Percentiles rank a stretch among this genome's conserved stretches.
Evolutionary conservation across 495 filamentous ascomycete genomes (phyloP).

Genomic region (Bacidia gigantensis): DNA sequence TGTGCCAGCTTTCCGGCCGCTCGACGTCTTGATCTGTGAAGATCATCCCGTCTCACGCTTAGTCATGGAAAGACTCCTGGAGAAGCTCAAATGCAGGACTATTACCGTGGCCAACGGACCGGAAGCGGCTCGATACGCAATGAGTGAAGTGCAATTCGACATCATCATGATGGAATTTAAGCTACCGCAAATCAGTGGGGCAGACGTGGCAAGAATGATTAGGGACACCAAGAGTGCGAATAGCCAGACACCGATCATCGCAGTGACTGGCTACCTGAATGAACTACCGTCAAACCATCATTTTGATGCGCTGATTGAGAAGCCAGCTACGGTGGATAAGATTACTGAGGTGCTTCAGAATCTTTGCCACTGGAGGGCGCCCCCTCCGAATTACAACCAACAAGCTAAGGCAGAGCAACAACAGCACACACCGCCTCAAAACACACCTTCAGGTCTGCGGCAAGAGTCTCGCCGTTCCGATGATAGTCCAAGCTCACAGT

Average conservation of each 20-base stretch:
- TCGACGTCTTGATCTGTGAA: conserved; percentile 93
- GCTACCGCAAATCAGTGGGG: conserved; percentile 83
- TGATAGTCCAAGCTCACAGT: conserved; percentile 73
- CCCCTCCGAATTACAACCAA: conserved; percentile 37
- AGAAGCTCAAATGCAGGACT: conserved; percentile 90
- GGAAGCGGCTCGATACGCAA: conserved; percentile 80
- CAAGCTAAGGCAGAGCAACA: conserved; percentile 18
- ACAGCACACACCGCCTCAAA: conserved; percentile 28
- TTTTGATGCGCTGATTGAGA: conserved; percentile 88
- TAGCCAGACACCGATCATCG: conserved; percentile 86
- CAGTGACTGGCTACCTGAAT: conserved; percentile 94
- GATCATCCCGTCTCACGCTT: conserved; percentile 94
- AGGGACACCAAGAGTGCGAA: conserved; percentile 90
- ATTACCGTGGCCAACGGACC: conserved; percentile 78
- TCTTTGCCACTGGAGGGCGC: conserved; percentile 86
- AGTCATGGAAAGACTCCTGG: conserved; percentile 92
- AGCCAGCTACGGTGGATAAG: conserved; percentile 82
- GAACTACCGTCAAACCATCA: conserved; percentile 88
- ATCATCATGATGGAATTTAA: conserved; percentile 98
- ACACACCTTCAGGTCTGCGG: conserved; percentile 47
- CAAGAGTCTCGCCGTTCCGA: conserved; percentile 47
- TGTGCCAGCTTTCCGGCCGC: conserved; percentile 72
- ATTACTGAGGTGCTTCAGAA: conserved; percentile 71
- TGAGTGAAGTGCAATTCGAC: conserved; percentile 85
- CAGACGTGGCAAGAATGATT: conserved; percentile 93